Evolutionary conservation across 176 grass and related monocot species (phyloP), one percentile per base, ranked within the genome.

Genomic region (sorghum (Sorghum bicolor)): DNA sequence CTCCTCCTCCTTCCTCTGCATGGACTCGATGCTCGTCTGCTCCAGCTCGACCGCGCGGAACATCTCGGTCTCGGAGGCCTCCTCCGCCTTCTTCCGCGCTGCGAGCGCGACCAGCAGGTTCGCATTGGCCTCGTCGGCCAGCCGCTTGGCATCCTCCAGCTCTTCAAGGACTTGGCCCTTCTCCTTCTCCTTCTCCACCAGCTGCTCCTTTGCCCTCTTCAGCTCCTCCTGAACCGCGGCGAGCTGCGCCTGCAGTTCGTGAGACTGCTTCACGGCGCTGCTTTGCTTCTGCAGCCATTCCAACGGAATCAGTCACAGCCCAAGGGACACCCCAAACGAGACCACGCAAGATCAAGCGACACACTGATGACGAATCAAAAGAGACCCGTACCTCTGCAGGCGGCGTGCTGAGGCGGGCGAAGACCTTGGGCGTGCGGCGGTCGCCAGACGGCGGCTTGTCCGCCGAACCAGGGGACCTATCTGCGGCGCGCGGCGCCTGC

Each of bases 1-100:
- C 60, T 94, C 88, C 75, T 88, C 88, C 72, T 94, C 83, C 68
- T 84, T 94, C 76, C 86, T 91, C 83, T 89, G 89, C 43, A 79
- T 73, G 64, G 75, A 72, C 84, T 89, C 77, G 6, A 94, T 86
- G 72, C 64, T 87, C 7, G 85, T 84, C 84, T 94, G 87, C 68
- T 94, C 92, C 67, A 89, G 63, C 20, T 94, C 87, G 24, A 80
- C 53, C 4, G 84, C 66, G 30, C 81, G 87, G 67, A 84, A 85
- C 82, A 83, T 92, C 78, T 91, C 61, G 2, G 79, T 76, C 48
- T 94, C 87, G 10, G 77, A 78, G 41, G 45, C 83, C 41, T 89
- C 92, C 78, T 94, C 86, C 16, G 87, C 81, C 73, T 39, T 82
- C 87, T 89, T 89, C 57, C 82, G 81, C 11, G 85, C 84, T 2